Conservation (phyloP, 352 stramenopile genomes). For the Discostella stelligera region DNA sequence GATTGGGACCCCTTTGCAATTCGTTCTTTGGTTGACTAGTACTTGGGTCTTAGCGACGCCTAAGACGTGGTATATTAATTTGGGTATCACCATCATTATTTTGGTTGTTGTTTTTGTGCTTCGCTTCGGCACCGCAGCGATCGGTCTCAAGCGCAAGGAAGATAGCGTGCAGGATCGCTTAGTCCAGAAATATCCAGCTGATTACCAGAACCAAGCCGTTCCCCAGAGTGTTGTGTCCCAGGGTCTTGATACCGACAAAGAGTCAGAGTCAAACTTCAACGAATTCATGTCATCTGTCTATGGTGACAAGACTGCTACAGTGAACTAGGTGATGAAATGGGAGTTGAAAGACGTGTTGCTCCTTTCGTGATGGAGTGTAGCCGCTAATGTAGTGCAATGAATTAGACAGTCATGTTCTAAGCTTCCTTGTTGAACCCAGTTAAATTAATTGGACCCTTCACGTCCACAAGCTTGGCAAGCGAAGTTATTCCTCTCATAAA, state of each 20-base stretch:
- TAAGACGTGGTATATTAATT: slow-evolving; percentile 5
- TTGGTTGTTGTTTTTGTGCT: neutral
- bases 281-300: neutral
- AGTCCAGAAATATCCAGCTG: neutral
- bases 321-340: neutral
- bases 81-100: neutral
- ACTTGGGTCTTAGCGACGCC: slow-evolving; percentile 4
- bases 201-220: neutral
- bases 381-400: too few relatives aligned
- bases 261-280: neutral
- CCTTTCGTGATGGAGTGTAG: too few relatives aligned
- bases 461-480: slow-evolving; percentile 64
- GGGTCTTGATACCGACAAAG: neutral
- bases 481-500: slow-evolving; percentile 69
- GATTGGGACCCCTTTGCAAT: slow-evolving; percentile 12
- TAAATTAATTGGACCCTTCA: slow-evolving; percentile 66
- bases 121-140: neutral
- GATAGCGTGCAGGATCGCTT: neutral
- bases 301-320: neutral
- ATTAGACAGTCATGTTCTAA: too few relatives aligned
- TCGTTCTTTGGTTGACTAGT: slow-evolving; percentile 7
- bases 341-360: too few relatives aligned
- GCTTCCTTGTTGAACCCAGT: slow-evolving; percentile 10
- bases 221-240: neutral
- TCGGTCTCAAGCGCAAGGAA: neutral